Percentiles rank a stretch among this genome's conserved stretches.
These are phyloP conservation scores for Immersiella caudata DNA, from an alignment of 495 filamentous ascomycete species.

Conservation along the genomic window DNA sequence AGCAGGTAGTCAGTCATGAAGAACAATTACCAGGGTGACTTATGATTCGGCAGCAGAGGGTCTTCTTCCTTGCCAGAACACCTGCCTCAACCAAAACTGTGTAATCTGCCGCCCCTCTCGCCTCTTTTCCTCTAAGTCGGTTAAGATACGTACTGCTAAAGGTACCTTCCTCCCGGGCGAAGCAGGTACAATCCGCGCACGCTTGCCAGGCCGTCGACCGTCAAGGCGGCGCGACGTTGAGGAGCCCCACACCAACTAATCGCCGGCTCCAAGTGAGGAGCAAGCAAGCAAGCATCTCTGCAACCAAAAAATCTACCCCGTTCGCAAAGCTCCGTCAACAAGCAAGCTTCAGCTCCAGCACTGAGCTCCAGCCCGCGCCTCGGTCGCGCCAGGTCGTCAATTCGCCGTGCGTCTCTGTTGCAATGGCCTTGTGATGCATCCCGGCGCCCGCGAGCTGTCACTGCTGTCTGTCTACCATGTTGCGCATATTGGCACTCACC, in stretches of 20 bases:
- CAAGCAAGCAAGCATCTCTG: neutral
- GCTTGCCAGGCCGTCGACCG: neutral
- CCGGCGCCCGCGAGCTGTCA: conserved; percentile 26
- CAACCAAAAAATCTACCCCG: conserved; percentile 24
- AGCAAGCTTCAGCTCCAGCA: conserved; percentile 7
- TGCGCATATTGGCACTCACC: conserved; percentile 32
- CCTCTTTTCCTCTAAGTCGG: neutral
- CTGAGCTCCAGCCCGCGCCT: neutral
- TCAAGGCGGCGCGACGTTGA: neutral
- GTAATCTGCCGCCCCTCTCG: conserved; percentile 9
- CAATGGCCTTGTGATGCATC: conserved; percentile 44
- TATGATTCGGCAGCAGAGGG: neutral
- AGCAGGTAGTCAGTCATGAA: neutral
- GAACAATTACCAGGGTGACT: neutral
- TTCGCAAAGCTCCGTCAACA: neutral
- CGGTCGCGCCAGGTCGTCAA: conserved; percentile 18
- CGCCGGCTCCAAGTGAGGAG: conserved; percentile 18
- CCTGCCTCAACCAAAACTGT: neutral
- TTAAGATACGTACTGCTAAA: neutral
- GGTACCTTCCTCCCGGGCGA: conserved; percentile 2
- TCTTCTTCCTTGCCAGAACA: neutral
- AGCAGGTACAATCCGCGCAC: neutral
- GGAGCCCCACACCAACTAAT: conserved; percentile 27
- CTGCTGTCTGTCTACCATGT: conserved; percentile 33
- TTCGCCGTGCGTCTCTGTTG: conserved; percentile 22